These are phyloP conservation scores for Fusarium clavum DNA, from an alignment of 2,329 filamentous ascomycete genomes.

Conservation along the genomic window DNA sequence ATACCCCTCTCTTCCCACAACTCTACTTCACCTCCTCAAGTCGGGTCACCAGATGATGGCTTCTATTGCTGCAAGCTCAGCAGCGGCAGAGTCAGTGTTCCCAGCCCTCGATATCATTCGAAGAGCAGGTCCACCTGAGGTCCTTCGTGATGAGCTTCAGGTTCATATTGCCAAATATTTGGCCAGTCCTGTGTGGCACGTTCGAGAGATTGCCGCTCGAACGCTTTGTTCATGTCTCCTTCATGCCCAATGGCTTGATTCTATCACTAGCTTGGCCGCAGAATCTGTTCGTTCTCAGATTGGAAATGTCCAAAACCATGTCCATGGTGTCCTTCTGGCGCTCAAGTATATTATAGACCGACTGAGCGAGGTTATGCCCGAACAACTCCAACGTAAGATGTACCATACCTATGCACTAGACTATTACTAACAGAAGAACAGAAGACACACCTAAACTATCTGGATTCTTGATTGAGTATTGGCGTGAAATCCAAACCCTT, in stretches of 20 bases:
- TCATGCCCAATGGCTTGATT: constrained; percentile 60
- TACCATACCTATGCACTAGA: too few species aligned
- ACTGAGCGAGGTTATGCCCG: constrained; percentile 59
- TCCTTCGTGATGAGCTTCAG: constrained; percentile 66
- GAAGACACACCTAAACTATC: constrained; percentile 49
- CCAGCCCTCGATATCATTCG: constrained; percentile 85
- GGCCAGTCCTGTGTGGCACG: constrained; percentile 79
- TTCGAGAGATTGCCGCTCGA: constrained; percentile 82
- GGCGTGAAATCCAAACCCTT: constrained; percentile 40
- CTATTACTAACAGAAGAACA: constrained; percentile 39
- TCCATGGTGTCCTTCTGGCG: constrained; percentile 70
- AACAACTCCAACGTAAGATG: constrained; percentile 57
- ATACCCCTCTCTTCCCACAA: constrained; percentile 72
- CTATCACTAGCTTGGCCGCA: constrained; percentile 54
- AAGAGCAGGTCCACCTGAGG: constrained; percentile 73
- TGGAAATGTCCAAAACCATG: constrained; percentile 59
- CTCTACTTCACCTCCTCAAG: constrained; percentile 72
- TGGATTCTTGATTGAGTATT: constrained; percentile 46
- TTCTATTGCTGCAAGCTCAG: constrained; percentile 49
- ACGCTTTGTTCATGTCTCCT: constrained; percentile 74
- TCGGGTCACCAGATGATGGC: constrained; percentile 61
- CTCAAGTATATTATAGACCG: constrained; percentile 68
- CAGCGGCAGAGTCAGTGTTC: constrained; percentile 77
- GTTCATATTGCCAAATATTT: constrained; percentile 71
- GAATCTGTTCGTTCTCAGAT: constrained; percentile 44